phyloP scores from a whole-genome alignment of 2,329 filamentous ascomycete species.

The Penicillium sp. region DNA sequence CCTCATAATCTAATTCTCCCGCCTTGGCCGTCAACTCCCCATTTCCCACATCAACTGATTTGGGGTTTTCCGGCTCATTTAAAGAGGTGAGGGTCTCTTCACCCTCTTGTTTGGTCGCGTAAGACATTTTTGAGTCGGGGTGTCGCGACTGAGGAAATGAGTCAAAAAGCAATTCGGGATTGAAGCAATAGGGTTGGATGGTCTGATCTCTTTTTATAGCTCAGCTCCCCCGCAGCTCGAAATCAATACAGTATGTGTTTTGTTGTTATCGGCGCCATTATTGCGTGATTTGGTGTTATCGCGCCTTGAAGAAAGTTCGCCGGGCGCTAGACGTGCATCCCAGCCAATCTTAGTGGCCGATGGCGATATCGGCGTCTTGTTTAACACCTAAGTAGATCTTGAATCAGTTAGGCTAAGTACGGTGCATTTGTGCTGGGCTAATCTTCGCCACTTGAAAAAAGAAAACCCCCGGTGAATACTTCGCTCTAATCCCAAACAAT shows the following conservation, averaged over 20 bases:
- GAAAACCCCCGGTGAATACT: not conserved
- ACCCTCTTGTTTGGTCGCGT: not conserved
- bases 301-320: not conserved
- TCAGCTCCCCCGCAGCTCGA: not conserved
- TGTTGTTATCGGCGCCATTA: constrained; percentile 4
- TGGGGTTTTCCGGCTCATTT: not conserved
- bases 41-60: not conserved
- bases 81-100: not conserved
- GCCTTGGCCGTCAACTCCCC: not conserved
- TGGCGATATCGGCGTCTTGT: constrained; percentile 1
- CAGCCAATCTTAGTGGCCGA: not conserved
- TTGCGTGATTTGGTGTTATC: constrained; percentile 2
- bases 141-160: not conserved
- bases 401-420: not conserved
- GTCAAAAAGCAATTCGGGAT: too few relatives aligned
- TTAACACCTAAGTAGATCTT: not conserved
- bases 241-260: not conserved
- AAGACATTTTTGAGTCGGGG: not conserved
- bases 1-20: constrained; percentile 21
- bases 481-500: too few relatives aligned
- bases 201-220: not conserved
- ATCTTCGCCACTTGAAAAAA: not conserved
- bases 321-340: not conserved
- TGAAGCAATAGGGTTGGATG: not conserved
- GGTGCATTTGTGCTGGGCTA: not conserved